These are phyloP conservation scores for Cyberlindnera xylosilytica DNA, from an alignment of 805 yeast species.

Conservation along the genomic window DNA sequence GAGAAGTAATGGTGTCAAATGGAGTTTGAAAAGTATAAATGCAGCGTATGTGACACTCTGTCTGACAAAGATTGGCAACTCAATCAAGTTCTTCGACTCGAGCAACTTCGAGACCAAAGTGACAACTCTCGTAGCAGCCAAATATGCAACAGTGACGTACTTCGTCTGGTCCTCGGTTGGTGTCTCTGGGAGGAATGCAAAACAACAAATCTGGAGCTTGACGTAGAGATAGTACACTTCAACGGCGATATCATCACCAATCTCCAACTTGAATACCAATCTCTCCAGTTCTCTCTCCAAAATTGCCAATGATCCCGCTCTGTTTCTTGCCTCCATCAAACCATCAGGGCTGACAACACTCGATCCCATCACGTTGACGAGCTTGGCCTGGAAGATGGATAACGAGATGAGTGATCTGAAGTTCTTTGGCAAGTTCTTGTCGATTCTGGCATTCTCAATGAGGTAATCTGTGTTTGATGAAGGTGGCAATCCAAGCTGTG, in stretches of 20 bases:
- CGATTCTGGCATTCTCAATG: slow-evolving; percentile 73
- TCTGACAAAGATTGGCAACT: slow-evolving; percentile 81
- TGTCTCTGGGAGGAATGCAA: slow-evolving; percentile 88
- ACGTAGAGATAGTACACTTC: slow-evolving; percentile 79
- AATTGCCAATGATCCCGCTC: slow-evolving; percentile 77
- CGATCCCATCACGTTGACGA: slow-evolving; percentile 83
- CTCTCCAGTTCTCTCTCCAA: slow-evolving; percentile 76
- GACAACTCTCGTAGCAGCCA: slow-evolving; percentile 75
- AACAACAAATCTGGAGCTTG: slow-evolving; percentile 77
- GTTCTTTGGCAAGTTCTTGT: slow-evolving; percentile 57
- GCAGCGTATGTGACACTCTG: slow-evolving; percentile 85
- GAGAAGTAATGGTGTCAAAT: slow-evolving; percentile 68
- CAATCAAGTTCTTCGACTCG: slow-evolving; percentile 68
- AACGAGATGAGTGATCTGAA: slow-evolving; percentile 71
- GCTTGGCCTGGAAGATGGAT: slow-evolving; percentile 78
- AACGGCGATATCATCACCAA: slow-evolving; percentile 58
- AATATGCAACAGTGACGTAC: slow-evolving; percentile 77
- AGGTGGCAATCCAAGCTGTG: slow-evolving; percentile 84
- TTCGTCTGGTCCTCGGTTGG: slow-evolving; percentile 83
- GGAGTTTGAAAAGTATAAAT: slow-evolving; percentile 73
- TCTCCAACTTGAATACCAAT: slow-evolving; percentile 59
- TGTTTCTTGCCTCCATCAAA: slow-evolving; percentile 73
- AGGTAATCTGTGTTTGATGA: slow-evolving; percentile 79
- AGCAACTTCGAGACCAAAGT: slow-evolving; percentile 72
- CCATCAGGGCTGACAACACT: slow-evolving; percentile 87